Percentiles rank a stretch among this genome's conserved stretches.
phyloP scores from a whole-genome alignment of 148 eudicot genomes.

The Nepenthes gracilis region DNA sequence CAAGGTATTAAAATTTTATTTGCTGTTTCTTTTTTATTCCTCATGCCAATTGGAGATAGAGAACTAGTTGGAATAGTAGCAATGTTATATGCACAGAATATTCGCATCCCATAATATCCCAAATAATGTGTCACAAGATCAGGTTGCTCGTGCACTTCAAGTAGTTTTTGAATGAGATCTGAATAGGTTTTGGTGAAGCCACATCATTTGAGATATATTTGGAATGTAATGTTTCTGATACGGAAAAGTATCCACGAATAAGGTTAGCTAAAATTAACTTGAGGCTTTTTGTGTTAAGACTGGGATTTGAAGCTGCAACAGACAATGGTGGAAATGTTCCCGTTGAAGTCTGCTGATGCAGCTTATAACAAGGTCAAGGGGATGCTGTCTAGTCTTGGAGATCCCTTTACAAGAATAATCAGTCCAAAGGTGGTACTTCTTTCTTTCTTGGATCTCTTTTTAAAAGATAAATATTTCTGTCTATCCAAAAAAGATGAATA shows the following conservation, averaged over 20 bases:
- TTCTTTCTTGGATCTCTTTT: not conserved
- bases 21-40: not conserved
- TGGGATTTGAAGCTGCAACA: slow-evolving; percentile 95
- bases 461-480: no score
- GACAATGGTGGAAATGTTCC: slow-evolving; percentile 98
- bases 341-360: slow-evolving; percentile 85
- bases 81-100: not conserved
- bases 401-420: slow-evolving; percentile 86
- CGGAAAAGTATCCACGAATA: no score
- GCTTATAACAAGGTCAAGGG: slow-evolving; percentile 77
- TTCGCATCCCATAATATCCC: no score
- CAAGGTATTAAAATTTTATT: slow-evolving; percentile 40
- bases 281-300: slow-evolving; percentile 26
- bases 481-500: no score
- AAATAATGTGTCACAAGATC: no score
- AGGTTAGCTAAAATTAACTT: not conserved
- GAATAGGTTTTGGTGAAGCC: no score
- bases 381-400: slow-evolving; percentile 92
- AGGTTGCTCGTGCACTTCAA: no score
- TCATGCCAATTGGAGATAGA: not conserved
- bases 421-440: slow-evolving; percentile 79
- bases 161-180: no score
- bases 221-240: no score
- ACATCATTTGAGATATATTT: no score
- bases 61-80: not conserved